These are phyloP conservation scores for Cotoneaster glaucophyllus DNA, from an alignment of 306 rosid genomes.

Conservation along the genomic window DNA sequence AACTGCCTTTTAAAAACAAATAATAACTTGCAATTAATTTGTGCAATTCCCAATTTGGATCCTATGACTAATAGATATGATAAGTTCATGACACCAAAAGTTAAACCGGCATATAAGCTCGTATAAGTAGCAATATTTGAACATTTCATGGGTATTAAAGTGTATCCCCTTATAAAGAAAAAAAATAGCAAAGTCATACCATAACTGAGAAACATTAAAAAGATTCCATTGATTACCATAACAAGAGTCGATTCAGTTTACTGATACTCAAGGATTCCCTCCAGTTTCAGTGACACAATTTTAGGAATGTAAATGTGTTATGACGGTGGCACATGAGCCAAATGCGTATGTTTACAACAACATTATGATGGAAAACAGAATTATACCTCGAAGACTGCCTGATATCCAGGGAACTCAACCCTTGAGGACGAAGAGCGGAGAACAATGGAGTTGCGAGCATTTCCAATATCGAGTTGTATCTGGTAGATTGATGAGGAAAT, in stretches of 20 bases:
- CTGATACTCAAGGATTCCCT: neutral
- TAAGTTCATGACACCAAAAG: neutral
- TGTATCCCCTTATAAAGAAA: neutral
- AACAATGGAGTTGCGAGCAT: slow-evolving; percentile 48
- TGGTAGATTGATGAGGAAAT: slow-evolving; percentile 21
- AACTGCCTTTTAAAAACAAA: neutral
- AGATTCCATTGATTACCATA: neutral
- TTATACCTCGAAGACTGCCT: slow-evolving; percentile 66
- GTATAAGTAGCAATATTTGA: neutral
- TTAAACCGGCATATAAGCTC: neutral
- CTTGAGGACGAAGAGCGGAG: slow-evolving; percentile 68
- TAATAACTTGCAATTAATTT: neutral
- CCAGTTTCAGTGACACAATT: neutral
- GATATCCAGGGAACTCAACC: slow-evolving; percentile 71
- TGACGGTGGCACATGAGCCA: neutral
- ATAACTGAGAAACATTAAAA: neutral
- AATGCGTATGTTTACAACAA: neutral
- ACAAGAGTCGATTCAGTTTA: neutral
- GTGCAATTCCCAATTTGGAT: neutral
- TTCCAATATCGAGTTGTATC: slow-evolving; percentile 79
- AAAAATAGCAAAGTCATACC: neutral
- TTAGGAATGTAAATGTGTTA: neutral
- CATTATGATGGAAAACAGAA: neutral
- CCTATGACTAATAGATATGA: neutral
- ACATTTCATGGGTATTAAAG: neutral